Evolutionary conservation across 257 asterid genomes (phyloP).

Genomic region (Cinchona pubescens): DNA sequence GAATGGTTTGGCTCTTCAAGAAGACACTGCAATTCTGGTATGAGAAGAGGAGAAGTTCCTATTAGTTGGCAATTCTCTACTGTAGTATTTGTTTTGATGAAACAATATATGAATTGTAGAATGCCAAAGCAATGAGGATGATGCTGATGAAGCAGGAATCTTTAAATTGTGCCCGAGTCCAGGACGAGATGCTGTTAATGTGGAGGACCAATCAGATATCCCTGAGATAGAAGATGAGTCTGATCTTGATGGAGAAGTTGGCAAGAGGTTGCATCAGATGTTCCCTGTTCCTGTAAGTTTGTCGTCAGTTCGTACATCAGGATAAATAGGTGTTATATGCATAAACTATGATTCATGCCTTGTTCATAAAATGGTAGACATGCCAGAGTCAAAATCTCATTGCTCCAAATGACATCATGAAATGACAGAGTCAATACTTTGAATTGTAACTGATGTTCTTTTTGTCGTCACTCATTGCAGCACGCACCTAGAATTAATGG

Average conservation of each 20-base stretch:
- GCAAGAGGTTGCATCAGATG: conserved; percentile 74
- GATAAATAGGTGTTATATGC: not conserved
- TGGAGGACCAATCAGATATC: conserved; percentile 24
- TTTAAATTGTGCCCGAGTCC: conserved; percentile 20
- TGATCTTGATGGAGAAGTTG: conserved; percentile 79
- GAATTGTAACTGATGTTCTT: not conserved
- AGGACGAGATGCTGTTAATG: conserved; percentile 26
- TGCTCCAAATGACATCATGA: not conserved
- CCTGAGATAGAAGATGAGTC: conserved; percentile 77
- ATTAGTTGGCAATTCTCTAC: not conserved
- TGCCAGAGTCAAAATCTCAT: not conserved
- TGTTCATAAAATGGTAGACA: not conserved
- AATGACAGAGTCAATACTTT: not conserved
- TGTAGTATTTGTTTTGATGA: conserved; percentile 9
- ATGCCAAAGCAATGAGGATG: conserved; percentile 36
- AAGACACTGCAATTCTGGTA: conserved; percentile 42
- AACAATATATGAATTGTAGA: conserved; percentile 21
- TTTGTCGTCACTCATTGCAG: conserved; percentile 41
- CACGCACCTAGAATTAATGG: conserved; percentile 87
- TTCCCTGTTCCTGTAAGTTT: conserved; percentile 71
- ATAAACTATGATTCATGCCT: not conserved
- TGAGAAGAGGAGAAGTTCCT: conserved; percentile 6
- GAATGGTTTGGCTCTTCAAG: conserved; percentile 62
- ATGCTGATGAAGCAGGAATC: conserved; percentile 27
- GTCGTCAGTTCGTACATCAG: not conserved